Percentiles rank a stretch among this genome's conserved stretches.
These are phyloP conservation scores for Candida sphagnicola DNA, from an alignment of 805 yeast species.

Conservation along the genomic window DNA sequence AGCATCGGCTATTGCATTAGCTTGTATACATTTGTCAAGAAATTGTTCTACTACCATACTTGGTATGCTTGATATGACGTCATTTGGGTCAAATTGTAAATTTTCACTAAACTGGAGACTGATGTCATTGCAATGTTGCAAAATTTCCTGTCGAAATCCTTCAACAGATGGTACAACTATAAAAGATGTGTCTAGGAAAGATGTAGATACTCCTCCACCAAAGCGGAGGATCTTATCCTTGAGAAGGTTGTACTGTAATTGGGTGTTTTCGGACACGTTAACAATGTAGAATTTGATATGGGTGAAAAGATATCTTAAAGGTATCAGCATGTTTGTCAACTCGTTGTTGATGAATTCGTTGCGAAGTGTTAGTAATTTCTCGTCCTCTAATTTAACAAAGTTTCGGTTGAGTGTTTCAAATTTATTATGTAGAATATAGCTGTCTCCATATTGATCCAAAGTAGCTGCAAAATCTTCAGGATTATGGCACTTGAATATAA, in stretches of 20 bases:
- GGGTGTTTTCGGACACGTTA: not conserved
- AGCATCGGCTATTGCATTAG: conserved; percentile 24
- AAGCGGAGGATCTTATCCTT: conserved; percentile 38
- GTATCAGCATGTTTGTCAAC: conserved; percentile 10
- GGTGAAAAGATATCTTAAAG: conserved; percentile 30
- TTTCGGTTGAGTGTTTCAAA: conserved; percentile 11
- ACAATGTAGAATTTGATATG: conserved; percentile 31
- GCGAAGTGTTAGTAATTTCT: conserved; percentile 8
- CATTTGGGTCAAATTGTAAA: conserved; percentile 12
- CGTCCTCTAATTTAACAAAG: conserved; percentile 4
- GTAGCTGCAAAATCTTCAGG: conserved; percentile 22
- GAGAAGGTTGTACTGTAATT: conserved; percentile 10
- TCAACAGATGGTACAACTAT: conserved; percentile 10
- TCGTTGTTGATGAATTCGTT: conserved; percentile 11
- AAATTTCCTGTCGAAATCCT: conserved; percentile 3
- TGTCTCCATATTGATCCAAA: conserved; percentile 62
- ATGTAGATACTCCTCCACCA: conserved; percentile 30
- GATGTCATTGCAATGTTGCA: conserved; percentile 11
- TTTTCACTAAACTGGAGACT: conserved; percentile 11
- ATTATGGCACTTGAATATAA: conserved; percentile 44
- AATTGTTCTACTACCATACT: conserved; percentile 31
- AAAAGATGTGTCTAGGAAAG: conserved; percentile 7
- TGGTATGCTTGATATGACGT: conserved; percentile 21
- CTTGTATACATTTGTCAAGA: conserved; percentile 24
- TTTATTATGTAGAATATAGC: conserved; percentile 35